A percentile compares a stretch with the other conserved stretches of the same genome.
Conservation (phyloP, 257 asterid genomes). For the Solanum ossicruentum region DNA sequence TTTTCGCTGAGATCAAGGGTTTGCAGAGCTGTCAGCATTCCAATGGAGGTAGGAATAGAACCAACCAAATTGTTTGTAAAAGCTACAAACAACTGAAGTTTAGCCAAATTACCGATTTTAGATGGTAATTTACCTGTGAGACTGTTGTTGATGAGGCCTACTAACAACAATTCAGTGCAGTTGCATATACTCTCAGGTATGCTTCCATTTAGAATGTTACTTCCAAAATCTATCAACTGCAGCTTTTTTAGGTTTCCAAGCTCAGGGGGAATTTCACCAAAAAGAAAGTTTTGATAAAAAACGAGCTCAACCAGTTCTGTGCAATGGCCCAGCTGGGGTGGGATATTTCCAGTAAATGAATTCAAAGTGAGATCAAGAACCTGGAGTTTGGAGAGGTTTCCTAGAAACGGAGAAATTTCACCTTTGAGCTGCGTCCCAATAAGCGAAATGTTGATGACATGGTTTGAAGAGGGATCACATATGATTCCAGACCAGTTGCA, state of each 20-base stretch:
- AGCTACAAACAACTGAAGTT: slow-evolving; percentile 44
- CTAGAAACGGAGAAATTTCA: slow-evolving; percentile 37
- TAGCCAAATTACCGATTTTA: slow-evolving; percentile 36
- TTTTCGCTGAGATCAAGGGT: slow-evolving; percentile 45
- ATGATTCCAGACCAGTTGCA: slow-evolving; percentile 75
- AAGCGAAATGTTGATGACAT: slow-evolving; percentile 43
- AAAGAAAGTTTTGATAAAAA: slow-evolving; percentile 38
- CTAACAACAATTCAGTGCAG: slow-evolving; percentile 34
- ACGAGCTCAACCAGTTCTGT: slow-evolving; percentile 24
- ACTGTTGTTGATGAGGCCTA: slow-evolving; percentile 40
- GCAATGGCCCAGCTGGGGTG: slow-evolving; percentile 39
- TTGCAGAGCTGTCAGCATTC: slow-evolving; percentile 29
- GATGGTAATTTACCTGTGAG: slow-evolving; percentile 53
- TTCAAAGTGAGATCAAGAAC: slow-evolving; percentile 63
- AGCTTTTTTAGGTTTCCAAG: slow-evolving; percentile 37
- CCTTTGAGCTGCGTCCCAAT: slow-evolving; percentile 40
- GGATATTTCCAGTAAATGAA: slow-evolving; percentile 50
- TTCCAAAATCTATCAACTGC: slow-evolving; percentile 39
- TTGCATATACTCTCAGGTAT: slow-evolving; percentile 53
- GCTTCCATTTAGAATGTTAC: slow-evolving; percentile 40
- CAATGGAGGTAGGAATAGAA: slow-evolving; percentile 50
- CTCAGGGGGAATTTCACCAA: slow-evolving; percentile 49
- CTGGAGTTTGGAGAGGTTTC: slow-evolving; percentile 61
- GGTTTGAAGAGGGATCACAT: slow-evolving; percentile 23
- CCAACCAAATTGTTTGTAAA: slow-evolving; percentile 38